Base-by-base conservation (phyloP, 345 rosid genomes). In the Linum trigynum region DNA sequence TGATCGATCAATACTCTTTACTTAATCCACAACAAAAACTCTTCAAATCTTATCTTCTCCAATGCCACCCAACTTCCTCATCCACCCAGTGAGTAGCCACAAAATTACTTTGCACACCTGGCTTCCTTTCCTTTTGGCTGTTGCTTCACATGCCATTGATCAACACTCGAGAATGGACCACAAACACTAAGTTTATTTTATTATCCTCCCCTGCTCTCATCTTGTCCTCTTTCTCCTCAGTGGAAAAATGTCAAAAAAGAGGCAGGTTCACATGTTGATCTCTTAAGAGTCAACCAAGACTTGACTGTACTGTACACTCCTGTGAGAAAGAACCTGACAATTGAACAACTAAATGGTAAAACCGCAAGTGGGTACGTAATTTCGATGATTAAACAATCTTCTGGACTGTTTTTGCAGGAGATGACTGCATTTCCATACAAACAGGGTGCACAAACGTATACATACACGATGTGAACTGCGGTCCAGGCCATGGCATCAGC, bases 401-500 rank as follows among this genome's bases (percentile, higher is more conserved):
- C 63, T 62, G 69, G 48, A 65, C n/a, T n/a, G n/a, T 68, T 74
- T 73, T 17, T 79, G 73, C 89, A 94, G 99, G 99, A 38, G 97
- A 90, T 40, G 99, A 94, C 77, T 94, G 96, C 67, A 51, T 94
- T 71, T 94, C 99, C 0, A 86, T 94, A 71, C 97, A 90, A 74
- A 84, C 97, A 10, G 97, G 99, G 64, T 84, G 95, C 84, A 78
- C 96, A 59, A 90, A 90, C 69, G 87, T 94, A 68, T 85, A 84
- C 69, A 62, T 94, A 64, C 95, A 84, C 79, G 83, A 84, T 43
- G 86, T 92, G 67, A 85, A 88, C 63, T 92, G 98, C 72, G 97
- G 99, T 57, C 97, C 97, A 14, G 99, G 97, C 23, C 99, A 94
- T 68, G 99, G 97, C 48, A 94, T 94, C 71, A 90, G 92, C 82